Percentiles rank a stretch among this genome's conserved stretches.
Evolutionary conservation across 805 yeast species (phyloP).

Genomic region (Candida railenensis): DNA sequence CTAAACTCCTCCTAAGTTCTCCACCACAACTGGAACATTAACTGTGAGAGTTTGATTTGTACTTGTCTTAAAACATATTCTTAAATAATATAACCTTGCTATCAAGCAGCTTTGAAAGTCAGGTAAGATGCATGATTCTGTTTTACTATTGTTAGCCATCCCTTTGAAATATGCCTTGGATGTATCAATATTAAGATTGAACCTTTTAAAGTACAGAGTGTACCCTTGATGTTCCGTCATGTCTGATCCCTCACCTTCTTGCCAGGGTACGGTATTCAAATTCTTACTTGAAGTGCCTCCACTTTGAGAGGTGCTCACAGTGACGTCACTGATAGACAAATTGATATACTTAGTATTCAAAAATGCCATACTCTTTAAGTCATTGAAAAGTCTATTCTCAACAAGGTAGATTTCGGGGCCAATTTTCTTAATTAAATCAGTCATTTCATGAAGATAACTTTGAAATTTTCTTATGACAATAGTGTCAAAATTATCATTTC

Average conservation of each 20-base stretch:
- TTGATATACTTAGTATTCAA: slow-evolving; percentile 28
- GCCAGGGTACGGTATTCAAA: slow-evolving; percentile 31
- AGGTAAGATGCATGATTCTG: slow-evolving; percentile 31
- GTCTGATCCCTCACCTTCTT: slow-evolving; percentile 7
- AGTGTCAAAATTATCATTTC: slow-evolving; percentile 28
- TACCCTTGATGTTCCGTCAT: slow-evolving; percentile 10
- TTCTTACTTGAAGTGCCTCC: slow-evolving; percentile 20
- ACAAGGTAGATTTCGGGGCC: slow-evolving; percentile 33
- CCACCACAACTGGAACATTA: slow-evolving; percentile 30
- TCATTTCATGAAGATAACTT: slow-evolving; percentile 22
- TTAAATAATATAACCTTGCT: slow-evolving; percentile 34
- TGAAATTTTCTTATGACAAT: slow-evolving; percentile 34
- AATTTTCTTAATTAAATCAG: slow-evolving; percentile 28
- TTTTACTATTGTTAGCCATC: slow-evolving; percentile 12
- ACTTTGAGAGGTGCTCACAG: slow-evolving; percentile 1
- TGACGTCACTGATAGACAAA: background rate
- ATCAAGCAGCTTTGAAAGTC: slow-evolving; percentile 37
- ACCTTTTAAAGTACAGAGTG: slow-evolving; percentile 24
- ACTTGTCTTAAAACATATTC: slow-evolving; percentile 17
- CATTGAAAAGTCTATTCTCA: slow-evolving; percentile 35
- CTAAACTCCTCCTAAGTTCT: slow-evolving; percentile 12
- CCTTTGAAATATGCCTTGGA: slow-evolving; percentile 29
- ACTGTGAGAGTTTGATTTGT: slow-evolving; percentile 20
- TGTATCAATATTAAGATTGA: slow-evolving; percentile 28
- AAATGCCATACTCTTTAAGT: slow-evolving; percentile 33